Percentiles rank a stretch among this genome's conserved stretches.
These are phyloP conservation scores for Phycomyces blakesleeanus DNA, from an alignment of 192 early-diverging fungal species.

Conservation along the genomic window DNA sequence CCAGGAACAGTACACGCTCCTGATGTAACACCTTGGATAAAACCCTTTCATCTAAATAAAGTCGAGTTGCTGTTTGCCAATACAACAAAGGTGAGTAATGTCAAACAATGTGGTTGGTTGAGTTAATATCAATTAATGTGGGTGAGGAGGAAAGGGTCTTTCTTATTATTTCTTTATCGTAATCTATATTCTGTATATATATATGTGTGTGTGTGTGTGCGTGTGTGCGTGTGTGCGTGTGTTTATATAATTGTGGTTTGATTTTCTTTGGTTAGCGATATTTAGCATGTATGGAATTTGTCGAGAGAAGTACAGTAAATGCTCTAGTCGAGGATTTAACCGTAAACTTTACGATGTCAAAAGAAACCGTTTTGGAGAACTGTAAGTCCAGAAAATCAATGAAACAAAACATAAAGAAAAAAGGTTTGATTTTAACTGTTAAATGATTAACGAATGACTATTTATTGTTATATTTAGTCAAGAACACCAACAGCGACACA, in stretches of 20 bases:
- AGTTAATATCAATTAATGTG: too few relatives aligned
- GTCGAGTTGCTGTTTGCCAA: not conserved
- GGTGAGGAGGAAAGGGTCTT: too few relatives aligned
- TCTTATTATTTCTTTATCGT: too few relatives aligned
- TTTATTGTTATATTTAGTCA: slow-evolving; percentile 26
- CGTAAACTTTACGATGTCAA: slow-evolving; percentile 34
- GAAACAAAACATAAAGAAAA: not conserved
- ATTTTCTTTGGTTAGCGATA: slow-evolving; percentile 32
- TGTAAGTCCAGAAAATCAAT: slow-evolving; percentile 27
- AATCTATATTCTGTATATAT: too few relatives aligned
- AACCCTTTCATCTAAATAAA: not conserved
- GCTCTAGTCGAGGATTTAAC: slow-evolving; percentile 41
- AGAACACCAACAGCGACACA: slow-evolving; percentile 49
- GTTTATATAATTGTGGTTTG: too few relatives aligned
- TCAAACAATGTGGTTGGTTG: too few relatives aligned
- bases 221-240: too few relatives aligned
- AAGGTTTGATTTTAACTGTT: too few relatives aligned
- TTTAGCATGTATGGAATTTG: slow-evolving; percentile 38
- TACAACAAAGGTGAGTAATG: not conserved
- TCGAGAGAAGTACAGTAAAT: slow-evolving; percentile 40
- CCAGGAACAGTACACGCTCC: slow-evolving; percentile 55
- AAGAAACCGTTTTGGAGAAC: slow-evolving; percentile 42
- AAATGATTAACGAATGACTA: too few relatives aligned
- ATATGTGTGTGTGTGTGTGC: too few relatives aligned
- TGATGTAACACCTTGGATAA: slow-evolving; percentile 45